Conservation (phyloP, 2,329 filamentous ascomycete genomes). For the Nemania sp. region DNA sequence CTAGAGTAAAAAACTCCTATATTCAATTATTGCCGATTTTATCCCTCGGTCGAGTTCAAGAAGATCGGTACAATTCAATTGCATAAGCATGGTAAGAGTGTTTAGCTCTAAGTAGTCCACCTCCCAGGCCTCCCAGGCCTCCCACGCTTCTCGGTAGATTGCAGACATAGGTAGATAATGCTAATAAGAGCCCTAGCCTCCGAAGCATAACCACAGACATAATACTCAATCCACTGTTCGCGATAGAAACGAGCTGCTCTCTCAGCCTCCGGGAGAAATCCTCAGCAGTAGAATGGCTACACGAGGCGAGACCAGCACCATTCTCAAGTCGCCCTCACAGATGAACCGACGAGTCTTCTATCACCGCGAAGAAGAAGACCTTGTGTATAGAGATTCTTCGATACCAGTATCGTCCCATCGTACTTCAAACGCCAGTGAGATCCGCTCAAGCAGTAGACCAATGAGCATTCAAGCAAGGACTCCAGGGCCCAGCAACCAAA, state of each 20-base stretch:
- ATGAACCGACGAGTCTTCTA: neutral
- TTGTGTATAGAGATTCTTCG: slow-evolving; percentile 6
- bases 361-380: neutral
- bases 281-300: neutral
- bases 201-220: neutral
- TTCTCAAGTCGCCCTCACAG: neutral
- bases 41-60: neutral
- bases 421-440: neutral
- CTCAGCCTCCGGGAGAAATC: neutral
- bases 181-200: slow-evolving; percentile 1
- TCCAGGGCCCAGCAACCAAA: neutral
- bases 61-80: neutral
- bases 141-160: neutral
- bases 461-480: neutral
- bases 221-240: neutral
- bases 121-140: too few species aligned
- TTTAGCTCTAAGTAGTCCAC: too few species aligned
- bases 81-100: slow-evolving; percentile 5
- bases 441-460: neutral
- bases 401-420: neutral
- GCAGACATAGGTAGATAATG: neutral
- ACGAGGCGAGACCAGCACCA: neutral
- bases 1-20: neutral
- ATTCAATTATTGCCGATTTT: neutral
- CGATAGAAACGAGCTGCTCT: neutral